Base-by-base conservation (phyloP, 1,139 yeast species). In the Pichia sp. region DNA sequence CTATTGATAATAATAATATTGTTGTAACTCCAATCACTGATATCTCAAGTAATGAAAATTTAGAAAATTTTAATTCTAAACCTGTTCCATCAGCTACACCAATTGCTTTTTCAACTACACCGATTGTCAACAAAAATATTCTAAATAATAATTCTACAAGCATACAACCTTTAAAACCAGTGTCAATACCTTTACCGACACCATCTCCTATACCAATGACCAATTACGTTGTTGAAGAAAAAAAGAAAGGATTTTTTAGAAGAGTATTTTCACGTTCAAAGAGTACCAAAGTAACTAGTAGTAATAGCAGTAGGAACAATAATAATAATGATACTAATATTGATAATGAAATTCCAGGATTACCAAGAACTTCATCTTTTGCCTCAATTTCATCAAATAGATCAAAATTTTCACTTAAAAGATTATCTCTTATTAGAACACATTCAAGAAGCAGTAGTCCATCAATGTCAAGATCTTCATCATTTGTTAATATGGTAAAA, bases 181-280 rank as follows among this genome's bases (percentile, higher is more conserved):
- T 16, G 16, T 16, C 16, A 16, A 16, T 16, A 16, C 16, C 16
- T 16, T 16, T 16, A 16, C 38, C 38, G 7, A 12, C n/a, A 4
- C 12, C 28, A 12, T 11, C n/a, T 11, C 20, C 37, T 4, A 24
- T 6, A 8, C 35, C 26, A n/a, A 26, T 22, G 6, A 26, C 9
- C 9, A 26, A 26, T 26, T 9, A 9, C 8, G 12, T 34, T 3
- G 26, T 6, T 8, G 20, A 39, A 10, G 38, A 35, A 11, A 32
- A 31, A 24, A 45, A 45, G 35, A 30, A 32, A 25, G 46, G 48
- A 5, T 45, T 45, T 27, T 39, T 45, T 22, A 45, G 27, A 35
- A 25, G 40, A 4, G 25, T 45, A 7, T 45, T 45, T 33, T 42
- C 48, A 25, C 35, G 39, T 29, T 45, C 48, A 3, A 42, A 39